phyloP scores from a whole-genome alignment of 257 asterid genomes.

The Plantago ovata region DNA sequence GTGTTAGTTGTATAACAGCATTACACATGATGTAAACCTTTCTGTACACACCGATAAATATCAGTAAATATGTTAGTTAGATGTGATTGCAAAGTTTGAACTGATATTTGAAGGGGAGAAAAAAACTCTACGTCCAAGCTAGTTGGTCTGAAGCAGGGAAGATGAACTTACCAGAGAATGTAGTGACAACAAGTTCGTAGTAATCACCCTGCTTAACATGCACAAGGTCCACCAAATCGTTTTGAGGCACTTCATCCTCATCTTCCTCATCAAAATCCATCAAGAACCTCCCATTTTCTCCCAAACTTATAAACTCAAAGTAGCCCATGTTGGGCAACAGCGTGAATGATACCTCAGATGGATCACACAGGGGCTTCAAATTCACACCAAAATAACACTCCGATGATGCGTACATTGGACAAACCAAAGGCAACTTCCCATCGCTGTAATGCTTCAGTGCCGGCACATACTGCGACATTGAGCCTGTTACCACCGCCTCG shows the following conservation, averaged over 20 bases:
- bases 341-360: conserved; percentile 58
- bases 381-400: conserved; percentile 76
- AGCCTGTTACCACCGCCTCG: conserved; percentile 82
- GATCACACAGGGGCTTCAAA: conserved; percentile 54
- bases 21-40: neutral
- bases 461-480: conserved; percentile 76
- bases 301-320: conserved; percentile 65
- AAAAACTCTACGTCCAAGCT: no score
- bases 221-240: conserved; percentile 56
- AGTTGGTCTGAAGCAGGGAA: neutral
- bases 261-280: conserved; percentile 44
- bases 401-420: conserved; percentile 74
- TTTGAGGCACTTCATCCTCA: conserved; percentile 33
- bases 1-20: neutral
- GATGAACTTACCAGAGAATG: conserved; percentile 54
- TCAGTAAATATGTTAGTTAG: no score
- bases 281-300: conserved; percentile 41
- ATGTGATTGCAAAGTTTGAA: no score
- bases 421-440: conserved; percentile 53
- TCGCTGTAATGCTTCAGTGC: conserved; percentile 56
- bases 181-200: conserved; percentile 70
- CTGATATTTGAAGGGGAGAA: no score
- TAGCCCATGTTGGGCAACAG: conserved; percentile 71
- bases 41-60: neutral
- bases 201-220: conserved; percentile 53